Evolutionary conservation across 768 basidiomycete genomes (phyloP).

Genomic region (Antrodiella citrinella): DNA sequence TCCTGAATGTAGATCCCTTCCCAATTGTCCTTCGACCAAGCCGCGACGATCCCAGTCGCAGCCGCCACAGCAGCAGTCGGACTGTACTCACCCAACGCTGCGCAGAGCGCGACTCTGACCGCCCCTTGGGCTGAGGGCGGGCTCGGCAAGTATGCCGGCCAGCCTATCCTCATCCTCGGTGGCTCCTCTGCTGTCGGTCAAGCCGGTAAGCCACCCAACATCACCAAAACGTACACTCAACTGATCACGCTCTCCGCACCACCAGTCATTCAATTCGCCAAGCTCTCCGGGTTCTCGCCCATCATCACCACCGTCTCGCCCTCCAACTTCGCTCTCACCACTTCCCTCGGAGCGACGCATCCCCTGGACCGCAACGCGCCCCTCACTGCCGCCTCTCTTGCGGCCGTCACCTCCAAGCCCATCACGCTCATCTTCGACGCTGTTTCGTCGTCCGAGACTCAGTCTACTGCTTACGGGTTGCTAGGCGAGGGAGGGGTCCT

Average conservation of each 20-base stretch:
- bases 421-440: constrained; percentile 18
- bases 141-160: constrained; percentile 11
- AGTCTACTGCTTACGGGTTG: constrained; percentile 13
- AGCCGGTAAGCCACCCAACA: constrained; percentile 14
- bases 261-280: no score
- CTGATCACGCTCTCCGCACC: constrained; percentile 16
- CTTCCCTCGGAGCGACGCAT: constrained; percentile 16
- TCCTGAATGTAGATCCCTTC: constrained; percentile 17
- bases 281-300: constrained; percentile 19
- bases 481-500: constrained; percentile 18
- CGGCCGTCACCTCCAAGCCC: constrained; percentile 12
- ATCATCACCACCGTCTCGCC: constrained; percentile 22
- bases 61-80: constrained; percentile 23
- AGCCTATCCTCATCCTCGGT: no score
- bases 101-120: constrained; percentile 2
- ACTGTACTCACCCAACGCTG: constrained; percentile 15
- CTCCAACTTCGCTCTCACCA: constrained; percentile 12
- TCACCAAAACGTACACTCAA: no score
- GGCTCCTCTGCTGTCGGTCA: constrained; percentile 22
- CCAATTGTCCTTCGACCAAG: constrained; percentile 23
- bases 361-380: constrained; percentile 17
- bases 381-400: constrained; percentile 1
- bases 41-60: constrained; percentile 22
- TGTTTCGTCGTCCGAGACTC: constrained; percentile 13
- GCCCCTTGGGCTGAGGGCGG: constrained; percentile 18